Percentiles rank a stretch among this genome's conserved stretches.
Evolutionary conservation across 768 basidiomycete species (phyloP).

Genomic region (Lactarius sp.): DNA sequence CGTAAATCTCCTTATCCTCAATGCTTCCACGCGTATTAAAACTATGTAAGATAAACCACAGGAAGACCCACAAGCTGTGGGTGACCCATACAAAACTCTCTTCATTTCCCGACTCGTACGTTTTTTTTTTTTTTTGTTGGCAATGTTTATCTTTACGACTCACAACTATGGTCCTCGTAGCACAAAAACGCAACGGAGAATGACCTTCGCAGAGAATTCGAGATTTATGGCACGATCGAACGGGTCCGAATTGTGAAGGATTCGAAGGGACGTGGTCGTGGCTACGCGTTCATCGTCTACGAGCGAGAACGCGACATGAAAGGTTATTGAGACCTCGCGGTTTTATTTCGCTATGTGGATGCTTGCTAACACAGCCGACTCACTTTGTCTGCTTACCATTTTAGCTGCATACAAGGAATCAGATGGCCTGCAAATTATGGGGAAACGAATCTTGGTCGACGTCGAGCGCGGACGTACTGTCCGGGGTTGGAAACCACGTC

Average conservation of each 20-base stretch:
- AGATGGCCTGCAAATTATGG: conserved; percentile 92
- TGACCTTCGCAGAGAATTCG: conserved; percentile 93
- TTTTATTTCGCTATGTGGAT: conserved; percentile 22
- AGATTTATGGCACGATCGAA: conserved; percentile 92
- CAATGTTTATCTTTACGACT: background rate
- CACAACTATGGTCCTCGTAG: conserved; percentile 38
- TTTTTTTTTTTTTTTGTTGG: conserved; percentile 28
- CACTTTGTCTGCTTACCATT: conserved; percentile 26
- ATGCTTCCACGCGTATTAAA: conserved; percentile 9
- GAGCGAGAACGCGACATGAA: conserved; percentile 99
- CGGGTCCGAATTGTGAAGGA: conserved; percentile 90
- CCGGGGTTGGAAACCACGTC: conserved; percentile 96
- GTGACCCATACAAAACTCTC: conserved; percentile 97
- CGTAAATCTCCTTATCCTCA: conserved; percentile 32
- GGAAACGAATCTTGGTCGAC: conserved; percentile 93
- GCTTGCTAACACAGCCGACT: conserved; percentile 26
- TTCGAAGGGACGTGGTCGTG: conserved; percentile 79
- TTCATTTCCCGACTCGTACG: conserved; percentile 90
- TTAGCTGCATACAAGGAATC: conserved; percentile 97
- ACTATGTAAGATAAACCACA: conserved; percentile 73
- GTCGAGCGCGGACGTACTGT: conserved; percentile 98
- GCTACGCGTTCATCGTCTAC: conserved; percentile 96
- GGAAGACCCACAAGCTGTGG: conserved; percentile 84
- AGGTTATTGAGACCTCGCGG: conserved; percentile 46
- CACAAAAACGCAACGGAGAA: conserved; percentile 88